Base-by-base conservation (phyloP, 1,139 yeast genomes). In the Arxiozyma bovina region DNA sequence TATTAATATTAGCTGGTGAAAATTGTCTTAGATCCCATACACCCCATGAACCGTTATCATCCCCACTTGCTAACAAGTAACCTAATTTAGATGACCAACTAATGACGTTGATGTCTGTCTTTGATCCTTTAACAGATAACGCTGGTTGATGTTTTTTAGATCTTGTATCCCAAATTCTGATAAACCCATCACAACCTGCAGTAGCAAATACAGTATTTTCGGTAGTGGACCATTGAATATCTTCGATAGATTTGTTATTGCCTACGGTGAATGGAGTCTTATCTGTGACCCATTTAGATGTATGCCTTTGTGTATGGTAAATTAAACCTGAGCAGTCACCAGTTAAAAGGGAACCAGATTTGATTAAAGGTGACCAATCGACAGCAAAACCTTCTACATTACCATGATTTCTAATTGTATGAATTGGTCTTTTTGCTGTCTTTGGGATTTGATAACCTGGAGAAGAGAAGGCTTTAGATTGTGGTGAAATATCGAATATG, bases 21-120 rank as follows among this genome's bases (percentile, higher is more conserved):
- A 94, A 90, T 63, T 81, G 86, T 69, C 99, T 85, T 72, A 93
- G 77, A 74, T 93, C 99, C 99, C 99, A 93, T 46, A 93, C 94
- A 53, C 96, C 90, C 96, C 98, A 93, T 40, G 84, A 74, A 58
- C 99, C 99, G 70, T 90, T 96, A 70, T 93, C 99, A 67, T 93
- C 96, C 61, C 99, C 99, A 52, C 94, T 84, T 0, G 98, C 98
- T 58, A 93, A 77, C 65, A 93, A 75, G 65, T 90, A 88, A 66
- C 85, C 85, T 60, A 91, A 86, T 67, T 87, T 87, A 57, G 80
- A 80, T 73, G 94, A 88, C 99, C 99, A 93, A 50, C 96, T 87
- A 70, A 94, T 86, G 55, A 94, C 99, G 68, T 93, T 93, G 58
- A 93, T 89, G 70, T 93, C 99, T 1, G 90, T 76, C 27, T 74